Evolutionary conservation across 1,139 yeast genomes (phyloP), one percentile per base, ranked within the genome.

Genomic region (Maudiozyma humilis): DNA sequence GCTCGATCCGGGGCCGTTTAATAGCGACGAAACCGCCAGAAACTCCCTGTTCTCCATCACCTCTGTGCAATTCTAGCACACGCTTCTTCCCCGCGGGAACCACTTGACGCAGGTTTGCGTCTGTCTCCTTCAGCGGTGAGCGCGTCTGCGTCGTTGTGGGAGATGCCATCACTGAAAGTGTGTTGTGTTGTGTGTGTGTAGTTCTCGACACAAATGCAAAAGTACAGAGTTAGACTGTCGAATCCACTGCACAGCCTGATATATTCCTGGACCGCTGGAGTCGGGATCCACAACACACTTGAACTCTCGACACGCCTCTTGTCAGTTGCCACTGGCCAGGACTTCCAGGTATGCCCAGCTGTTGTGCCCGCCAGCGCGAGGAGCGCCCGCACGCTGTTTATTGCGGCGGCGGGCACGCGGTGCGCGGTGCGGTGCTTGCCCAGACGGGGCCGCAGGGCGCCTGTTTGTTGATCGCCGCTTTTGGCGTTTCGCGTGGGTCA

Each of bases 101-200:
- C 17, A 15, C 13, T 36, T 42, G 54, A 43, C 50, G 52, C 37
- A 50, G 42, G 43, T 61, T 61, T 3, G 64, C 54, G 45, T 61
- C 60, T 8, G 62, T 59, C 40, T 60, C 64, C 44, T 56, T 59
- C 46, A 62, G 46, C 10, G 65, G 65, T 13, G 66, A 59, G 40
- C 63, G 45, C 23, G 45, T 45, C 13, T 47, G 34, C 37, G 47
- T 38, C 38, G 48, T 49, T n/a, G 45, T 43, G n/a, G 52, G 54
- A 8, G 52, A 50, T 14, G 44, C 43, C 48, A 48, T 47, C 33
- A 4, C 13, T 4, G 13, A 32, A 32, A 12, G 27, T 10, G 6
- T 23, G 27, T 23, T 6, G n/a, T n/a, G n/a, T n/a, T n/a, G n/a
- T n/a, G n/a, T n/a, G n/a, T n/a, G n/a, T n/a, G n/a, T n/a, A n/a